A percentile compares a stretch with the other conserved stretches of the same genome.
These are phyloP conservation scores for Xerocomellus amylosporus DNA, from an alignment of 768 basidiomycete genomes.

Conservation along the genomic window DNA sequence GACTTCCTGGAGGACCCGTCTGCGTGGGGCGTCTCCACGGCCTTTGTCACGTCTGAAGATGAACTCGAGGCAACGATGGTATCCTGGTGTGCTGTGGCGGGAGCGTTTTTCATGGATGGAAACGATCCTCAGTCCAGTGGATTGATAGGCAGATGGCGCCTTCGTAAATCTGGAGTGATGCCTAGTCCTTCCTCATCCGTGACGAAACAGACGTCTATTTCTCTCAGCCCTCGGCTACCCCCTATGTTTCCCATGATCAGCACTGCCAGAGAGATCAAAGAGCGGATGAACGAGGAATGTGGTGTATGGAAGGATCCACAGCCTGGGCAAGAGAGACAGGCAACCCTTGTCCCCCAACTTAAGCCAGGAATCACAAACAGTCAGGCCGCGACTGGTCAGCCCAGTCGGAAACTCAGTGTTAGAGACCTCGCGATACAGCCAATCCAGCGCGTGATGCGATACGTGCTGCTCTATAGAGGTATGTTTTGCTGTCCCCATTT, in stretches of 20 bases:
- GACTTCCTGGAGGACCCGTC: constrained; percentile 61
- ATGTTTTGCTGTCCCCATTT: constrained; percentile 12
- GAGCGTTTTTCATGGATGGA: constrained; percentile 38
- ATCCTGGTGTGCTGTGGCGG: constrained; percentile 41
- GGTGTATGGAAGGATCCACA: not conserved
- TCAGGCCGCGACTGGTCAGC: not conserved
- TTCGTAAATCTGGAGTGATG: constrained; percentile 17
- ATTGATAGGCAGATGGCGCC: constrained; percentile 22
- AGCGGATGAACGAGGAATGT: constrained; percentile 3
- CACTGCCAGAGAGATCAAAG: constrained; percentile 3
- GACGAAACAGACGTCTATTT: constrained; percentile 4
- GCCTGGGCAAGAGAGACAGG: constrained; percentile 3
- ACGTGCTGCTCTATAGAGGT: constrained; percentile 62
- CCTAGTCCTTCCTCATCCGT: constrained; percentile 5
- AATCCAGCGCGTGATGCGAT: constrained; percentile 61
- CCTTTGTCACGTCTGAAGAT: constrained; percentile 53
- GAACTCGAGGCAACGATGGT: constrained; percentile 56
- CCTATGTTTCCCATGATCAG: constrained; percentile 8
- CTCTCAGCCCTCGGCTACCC: constrained; percentile 11
- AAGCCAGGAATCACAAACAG: not conserved
- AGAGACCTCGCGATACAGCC: constrained; percentile 64
- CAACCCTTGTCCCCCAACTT: not conserved
- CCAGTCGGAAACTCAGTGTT: constrained; percentile 32
- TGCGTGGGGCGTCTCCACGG: constrained; percentile 59
- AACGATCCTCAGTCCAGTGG: constrained; percentile 11